Percentiles rank a stretch among this genome's conserved stretches.
These are phyloP conservation scores for Amanita pseudoporphyria DNA, from an alignment of 768 basidiomycete species.

Conservation along the genomic window DNA sequence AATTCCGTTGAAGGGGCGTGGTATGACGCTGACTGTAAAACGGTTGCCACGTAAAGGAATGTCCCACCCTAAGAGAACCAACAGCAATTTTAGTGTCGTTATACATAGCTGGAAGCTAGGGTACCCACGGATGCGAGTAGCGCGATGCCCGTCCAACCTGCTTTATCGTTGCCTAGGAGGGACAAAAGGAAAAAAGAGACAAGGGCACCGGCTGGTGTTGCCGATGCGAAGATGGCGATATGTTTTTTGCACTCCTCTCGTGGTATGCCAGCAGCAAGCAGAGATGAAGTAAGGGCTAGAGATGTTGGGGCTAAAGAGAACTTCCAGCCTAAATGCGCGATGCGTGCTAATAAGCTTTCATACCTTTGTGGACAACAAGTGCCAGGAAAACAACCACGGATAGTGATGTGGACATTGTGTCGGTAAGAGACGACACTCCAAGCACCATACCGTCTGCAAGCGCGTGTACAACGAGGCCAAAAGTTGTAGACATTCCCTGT, in stretches of 20 bases:
- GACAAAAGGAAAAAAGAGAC: constrained; percentile 63
- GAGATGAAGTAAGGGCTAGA: constrained; percentile 77
- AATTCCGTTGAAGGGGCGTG: constrained; percentile 31
- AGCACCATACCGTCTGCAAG: constrained; percentile 90
- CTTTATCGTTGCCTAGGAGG: constrained; percentile 35
- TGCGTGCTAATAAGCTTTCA: not conserved
- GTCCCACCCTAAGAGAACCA: constrained; percentile 63
- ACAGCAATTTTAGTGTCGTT: not conserved
- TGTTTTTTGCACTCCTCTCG: constrained; percentile 63
- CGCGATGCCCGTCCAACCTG: constrained; percentile 63
- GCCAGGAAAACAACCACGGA: constrained; percentile 87
- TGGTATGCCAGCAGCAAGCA: constrained; percentile 69
- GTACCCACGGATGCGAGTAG: constrained; percentile 73
- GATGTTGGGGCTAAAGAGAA: constrained; percentile 69
- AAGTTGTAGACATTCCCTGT: constrained; percentile 60
- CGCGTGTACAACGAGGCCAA: constrained; percentile 83
- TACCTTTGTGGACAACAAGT: constrained; percentile 86
- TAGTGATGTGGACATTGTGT: constrained; percentile 27
- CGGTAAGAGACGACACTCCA: constrained; percentile 59
- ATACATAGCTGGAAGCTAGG: not conserved
- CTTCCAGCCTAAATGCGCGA: not conserved
- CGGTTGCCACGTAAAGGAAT: constrained; percentile 90
- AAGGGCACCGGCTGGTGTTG: constrained; percentile 79
- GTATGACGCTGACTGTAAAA: constrained; percentile 67
- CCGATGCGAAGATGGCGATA: constrained; percentile 66